Evolutionary conservation across 2,329 filamentous ascomycete genomes (phyloP), one percentile per base, ranked within the genome.

Genomic region (Sporothrix luriei): DNA sequence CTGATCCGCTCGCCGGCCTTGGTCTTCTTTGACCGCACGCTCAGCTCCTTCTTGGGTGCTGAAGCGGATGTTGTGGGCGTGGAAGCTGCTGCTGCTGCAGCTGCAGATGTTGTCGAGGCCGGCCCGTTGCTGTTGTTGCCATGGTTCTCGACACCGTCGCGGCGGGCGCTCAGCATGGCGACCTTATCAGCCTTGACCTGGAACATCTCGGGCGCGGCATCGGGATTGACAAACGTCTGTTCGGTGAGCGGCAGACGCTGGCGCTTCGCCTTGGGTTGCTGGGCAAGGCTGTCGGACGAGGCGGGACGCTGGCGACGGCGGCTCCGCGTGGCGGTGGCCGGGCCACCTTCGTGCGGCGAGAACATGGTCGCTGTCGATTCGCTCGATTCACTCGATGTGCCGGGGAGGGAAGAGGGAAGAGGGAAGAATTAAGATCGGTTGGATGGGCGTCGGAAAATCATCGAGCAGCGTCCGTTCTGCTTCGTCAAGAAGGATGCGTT

Each of bases 211-310:
- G 83, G 80, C 57, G 80, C 76, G 46, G 77, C 75, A 57, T 85
- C 84, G 52, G 85, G 83, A 70, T 84, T 85, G 72, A 81, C 77
- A 76, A 85, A 85, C 68, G 85, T 86, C 75, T 87, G 82, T 71
- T 89, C 86, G 68, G 82, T 83, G 73, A 89, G 77, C 40, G 84
- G 85, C 66, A 87, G 79, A 73, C 88, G 83, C 76, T 86, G 85
- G 72, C 88, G 84, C 80, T 90, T 90, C 14, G 87, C 84, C 78
- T 88, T 90, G 38, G 88, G 88, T 74, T 86, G 84, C 73, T 85
- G 83, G 64, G 80, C 78, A 67, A 85, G 78, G 75, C 79, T 82
- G 70, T 89, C 87, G 69, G 83, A 81, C 75, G 83, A 87, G 74
- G 81, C 77, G 66, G 87, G 87, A 70, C 88, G 85, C 77, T 87